A percentile compares a stretch with the other conserved stretches of the same genome.
Conservation (phyloP, 306 rosid genomes). For the Vigna mungo region DNA sequence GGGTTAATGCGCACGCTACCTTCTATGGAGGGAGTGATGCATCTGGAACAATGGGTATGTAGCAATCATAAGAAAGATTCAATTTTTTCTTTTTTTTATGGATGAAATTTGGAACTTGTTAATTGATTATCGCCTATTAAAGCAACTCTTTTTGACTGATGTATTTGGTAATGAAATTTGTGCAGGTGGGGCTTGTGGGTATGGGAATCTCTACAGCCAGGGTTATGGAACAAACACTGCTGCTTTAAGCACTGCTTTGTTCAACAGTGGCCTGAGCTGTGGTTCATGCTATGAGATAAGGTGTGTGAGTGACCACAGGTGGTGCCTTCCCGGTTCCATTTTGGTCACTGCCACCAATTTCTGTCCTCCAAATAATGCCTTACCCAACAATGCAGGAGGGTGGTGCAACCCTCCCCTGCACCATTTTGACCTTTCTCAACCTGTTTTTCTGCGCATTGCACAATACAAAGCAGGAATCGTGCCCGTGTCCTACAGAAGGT, state of each 20-base stretch:
- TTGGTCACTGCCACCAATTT: slow-evolving; percentile 96
- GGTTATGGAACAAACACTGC: slow-evolving; percentile 99
- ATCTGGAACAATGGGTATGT: slow-evolving; percentile 97
- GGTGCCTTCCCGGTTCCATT: slow-evolving; percentile 95
- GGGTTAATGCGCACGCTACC: slow-evolving; percentile 91
- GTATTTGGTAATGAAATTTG: not conserved
- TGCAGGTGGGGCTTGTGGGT: slow-evolving; percentile 98
- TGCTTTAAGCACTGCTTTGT: slow-evolving; percentile 92
- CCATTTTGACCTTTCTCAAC: slow-evolving; percentile 97
- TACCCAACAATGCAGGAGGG: slow-evolving; percentile 89
- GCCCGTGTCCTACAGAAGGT: slow-evolving; percentile 93
- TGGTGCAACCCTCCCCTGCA: slow-evolving; percentile 99
- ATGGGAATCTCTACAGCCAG: slow-evolving; percentile 95
- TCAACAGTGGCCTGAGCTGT: slow-evolving; percentile 93
- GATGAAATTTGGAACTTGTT: not conserved
- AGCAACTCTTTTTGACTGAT: not conserved
- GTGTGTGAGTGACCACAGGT: slow-evolving; percentile 69
- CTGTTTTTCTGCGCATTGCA: slow-evolving; percentile 89
- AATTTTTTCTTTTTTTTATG: not conserved
- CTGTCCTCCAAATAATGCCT: slow-evolving; percentile 96
- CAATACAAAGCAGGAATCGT: slow-evolving; percentile 94
- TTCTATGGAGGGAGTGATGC: slow-evolving; percentile 99
- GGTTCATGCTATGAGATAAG: slow-evolving; percentile 89
- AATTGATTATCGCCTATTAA: no score
- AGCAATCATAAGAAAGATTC: not conserved